A percentile compares a stretch with the other conserved stretches of the same genome.
phyloP scores from a whole-genome alignment of 306 rosid species.

The Morella rubra region DNA sequence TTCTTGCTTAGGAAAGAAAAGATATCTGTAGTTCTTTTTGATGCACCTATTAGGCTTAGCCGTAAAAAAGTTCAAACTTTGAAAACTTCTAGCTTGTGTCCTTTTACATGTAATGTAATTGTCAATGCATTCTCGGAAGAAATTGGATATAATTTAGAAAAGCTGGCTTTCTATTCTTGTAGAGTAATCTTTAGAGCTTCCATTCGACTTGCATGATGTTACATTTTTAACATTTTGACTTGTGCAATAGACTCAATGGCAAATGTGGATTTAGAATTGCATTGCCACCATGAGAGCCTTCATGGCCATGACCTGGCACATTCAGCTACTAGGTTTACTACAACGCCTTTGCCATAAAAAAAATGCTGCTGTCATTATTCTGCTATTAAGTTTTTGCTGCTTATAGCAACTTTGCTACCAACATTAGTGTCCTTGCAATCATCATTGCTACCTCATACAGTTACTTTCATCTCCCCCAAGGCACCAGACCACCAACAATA shows the following conservation, averaged over 20 bases:
- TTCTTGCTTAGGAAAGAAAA: too few species aligned
- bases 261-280: background rate
- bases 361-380: background rate
- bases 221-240: background rate
- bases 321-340: background rate
- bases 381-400: background rate
- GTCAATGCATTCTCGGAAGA: background rate
- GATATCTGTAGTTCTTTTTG: background rate
- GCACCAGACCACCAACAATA: background rate
- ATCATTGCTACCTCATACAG: background rate
- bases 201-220: background rate
- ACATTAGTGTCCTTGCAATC: background rate
- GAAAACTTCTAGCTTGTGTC: background rate
- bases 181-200: background rate
- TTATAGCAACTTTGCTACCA: background rate
- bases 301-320: background rate
- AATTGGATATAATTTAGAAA: background rate
- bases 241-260: background rate
- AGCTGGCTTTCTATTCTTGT: background rate
- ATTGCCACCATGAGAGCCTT: background rate
- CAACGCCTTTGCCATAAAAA: background rate
- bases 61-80: background rate
- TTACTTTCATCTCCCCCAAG: background rate
- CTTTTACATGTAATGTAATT: background rate
- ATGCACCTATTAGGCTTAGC: constrained; percentile 12